Base-by-base conservation (phyloP, 2,329 filamentous ascomycete species). In the Exophiala sp. region DNA sequence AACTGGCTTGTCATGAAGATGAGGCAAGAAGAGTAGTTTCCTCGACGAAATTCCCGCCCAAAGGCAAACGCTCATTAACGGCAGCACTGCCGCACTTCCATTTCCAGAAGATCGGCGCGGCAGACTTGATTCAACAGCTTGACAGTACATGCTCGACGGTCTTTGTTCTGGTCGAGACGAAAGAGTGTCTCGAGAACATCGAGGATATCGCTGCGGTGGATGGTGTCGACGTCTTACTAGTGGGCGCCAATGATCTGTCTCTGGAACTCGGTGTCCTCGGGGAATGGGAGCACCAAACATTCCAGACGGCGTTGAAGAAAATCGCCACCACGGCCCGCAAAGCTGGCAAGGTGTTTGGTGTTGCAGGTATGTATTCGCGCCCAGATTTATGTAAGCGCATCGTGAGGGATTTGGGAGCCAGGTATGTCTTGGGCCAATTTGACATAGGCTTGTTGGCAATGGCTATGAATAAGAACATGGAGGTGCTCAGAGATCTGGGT, bases 181-280 rank as follows among this genome's bases (percentile, higher is more conserved):
- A 11, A 4, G 21, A 46, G 32, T 51, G 42, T 8, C 20, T 58
- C 9, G 44, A 55, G 3, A 47, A 58, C 42, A 24, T 55, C 43
- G 54, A 55, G n/a, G 43, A 24, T 14, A 58, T 60, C 53, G 55
- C 58, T 20, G 38, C 44, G 4, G 42, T 58, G n/a, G 33, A 40
- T 9, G 58, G 58, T 11, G 51, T 47, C n/a, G 58, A 60, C 34
- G 48, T 57, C 14, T 41, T 60, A 10, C 47, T 60, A 1, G 42
- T 60, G 16, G 58, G 58, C 3, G 24, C 47, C 2, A 58, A 60
- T 41, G 58, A 60, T 33, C 33, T 60, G 34, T 40, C 51, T 20
- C 24, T 52, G 14, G 49, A 58, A 12, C 21, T 55, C 9, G 55
- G 52, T 14, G 39, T 50, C 5, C 39, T 47, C 16, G 51, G 50